Evolutionary conservation across 306 rosid genomes (phyloP), one percentile per base, ranked within the genome.

Genomic region (Neltuma alba): DNA sequence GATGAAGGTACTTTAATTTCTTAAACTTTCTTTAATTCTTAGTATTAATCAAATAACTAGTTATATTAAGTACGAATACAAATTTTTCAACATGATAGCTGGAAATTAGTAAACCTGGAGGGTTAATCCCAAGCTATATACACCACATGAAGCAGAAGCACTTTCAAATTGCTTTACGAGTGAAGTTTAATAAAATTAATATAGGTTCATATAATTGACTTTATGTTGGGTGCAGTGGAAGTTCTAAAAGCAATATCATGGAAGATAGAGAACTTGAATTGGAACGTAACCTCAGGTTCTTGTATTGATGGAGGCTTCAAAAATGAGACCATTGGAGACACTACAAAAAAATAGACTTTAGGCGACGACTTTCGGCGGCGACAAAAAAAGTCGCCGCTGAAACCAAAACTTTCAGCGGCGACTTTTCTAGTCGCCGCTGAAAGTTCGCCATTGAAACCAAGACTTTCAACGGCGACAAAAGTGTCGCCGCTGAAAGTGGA

Each of bases 281-380:
- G 98, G 98, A 85, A 55, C 15, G 81, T 89, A 11, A 82, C 65
- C 42, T 80, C 78, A 52, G 82, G 84, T 83, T 89, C 91, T n/a
- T 93, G 97, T 81, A 41, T 8, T 9, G 74, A 55, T 25, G 81
- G 37, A 60, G 86, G 86, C 31, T 78, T 94, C 7, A 9, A 20
- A 41, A 74, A 33, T 20, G 8, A 47, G 9, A 0, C 7, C 0
- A 10, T 27, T 54, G 61, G 1, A 6, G n/a, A n/a, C n/a, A n/a
- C n/a, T n/a, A n/a, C n/a, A n/a, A n/a, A n/a, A n/a, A n/a, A n/a
- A n/a, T n/a, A n/a, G n/a, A n/a, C n/a, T n/a, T n/a, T n/a, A n/a
- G n/a, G n/a, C n/a, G n/a, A n/a, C n/a, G n/a, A n/a, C n/a, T n/a
- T n/a, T n/a, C n/a, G n/a, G n/a, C n/a, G n/a, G n/a, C n/a, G n/a